phyloP scores from a whole-genome alignment of 345 rosid species.

The Moricandia moricandioides region DNA sequence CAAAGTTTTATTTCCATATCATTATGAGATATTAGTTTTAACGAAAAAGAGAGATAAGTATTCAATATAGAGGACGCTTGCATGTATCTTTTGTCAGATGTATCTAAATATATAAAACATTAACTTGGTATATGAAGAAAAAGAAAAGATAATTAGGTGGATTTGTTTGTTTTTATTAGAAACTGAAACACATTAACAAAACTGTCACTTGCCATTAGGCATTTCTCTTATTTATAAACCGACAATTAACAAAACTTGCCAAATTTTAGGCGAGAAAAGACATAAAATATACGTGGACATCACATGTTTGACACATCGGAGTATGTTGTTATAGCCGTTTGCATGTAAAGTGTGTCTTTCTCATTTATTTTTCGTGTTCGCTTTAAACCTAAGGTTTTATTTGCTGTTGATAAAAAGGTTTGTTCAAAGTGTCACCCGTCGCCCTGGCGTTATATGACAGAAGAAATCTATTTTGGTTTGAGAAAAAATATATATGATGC shows the following conservation, averaged over 20 bases:
- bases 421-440: background rate
- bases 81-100: slow-evolving; percentile 32
- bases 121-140: background rate
- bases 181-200: slow-evolving; percentile 25
- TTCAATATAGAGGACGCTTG: slow-evolving; percentile 23
- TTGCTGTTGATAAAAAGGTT: background rate
- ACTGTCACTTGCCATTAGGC: slow-evolving; percentile 29
- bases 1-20: background rate
- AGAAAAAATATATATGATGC: slow-evolving; percentile 18
- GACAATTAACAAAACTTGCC: slow-evolving; percentile 31
- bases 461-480: slow-evolving; percentile 5
- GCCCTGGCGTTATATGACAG: background rate
- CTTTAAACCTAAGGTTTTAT: background rate
- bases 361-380: slow-evolving; percentile 4
- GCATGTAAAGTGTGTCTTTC: slow-evolving; percentile 29
- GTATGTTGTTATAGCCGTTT: slow-evolving; percentile 18
- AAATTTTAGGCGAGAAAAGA: slow-evolving; percentile 31
- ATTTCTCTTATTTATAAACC: slow-evolving; percentile 13
- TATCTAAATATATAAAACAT: slow-evolving; percentile 2
- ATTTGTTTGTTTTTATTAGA: slow-evolving; percentile 19
- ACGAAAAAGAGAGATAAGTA: background rate
- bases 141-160: slow-evolving; percentile 3
- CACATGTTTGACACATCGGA: slow-evolving; percentile 37
- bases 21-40: background rate
- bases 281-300: slow-evolving; percentile 28